Evolutionary conservation across 352 stramenopile genomes (phyloP), one percentile per base, ranked within the genome.

Genomic region (Pythium folliculosum): DNA sequence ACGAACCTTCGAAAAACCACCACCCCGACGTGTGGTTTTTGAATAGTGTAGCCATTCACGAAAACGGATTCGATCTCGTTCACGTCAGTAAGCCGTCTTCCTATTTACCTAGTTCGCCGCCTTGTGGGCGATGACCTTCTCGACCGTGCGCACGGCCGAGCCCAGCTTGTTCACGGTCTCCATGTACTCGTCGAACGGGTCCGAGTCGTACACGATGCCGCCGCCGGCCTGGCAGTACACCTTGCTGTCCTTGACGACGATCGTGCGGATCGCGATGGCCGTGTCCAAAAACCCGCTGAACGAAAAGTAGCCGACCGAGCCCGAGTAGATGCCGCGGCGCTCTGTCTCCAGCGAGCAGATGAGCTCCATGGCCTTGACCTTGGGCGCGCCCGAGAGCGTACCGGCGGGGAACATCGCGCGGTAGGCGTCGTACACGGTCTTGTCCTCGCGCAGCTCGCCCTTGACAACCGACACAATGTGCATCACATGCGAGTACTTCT

Each of bases 401-500:
- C 89, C 89, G 4, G 89, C 89, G 17, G 89, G 89, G 64, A 97
- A 96, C 75, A 96, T 85, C 40, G 89, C 88, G 45, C 88, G 85
- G 68, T 96, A 96, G n/a, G 89, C 89, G 67, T 97, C 89, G 63
- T 92, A 95, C 65, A 95, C 86, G 5, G 80, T 94, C 66, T 86
- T 85, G 75, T 95, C 88, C 2, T 88, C 67, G 10, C 84, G 82
- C 50, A 97, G 65, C 35, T 88, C 67, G 51, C 89, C 89, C 74
- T 92, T 96, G 43, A 97, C 89, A 22, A 95, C 86, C 37, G 88
- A 96, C 57, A 96, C 88, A 63, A 97, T 96, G 77, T 97, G 89
- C 86, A 97, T 97, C 65, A 97, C 89, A 66, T 97, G 89, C 60
- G 88, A 96, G 78, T 97, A 97, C 75, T 94, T 94, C 60, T 97